A percentile compares a stretch with the other conserved stretches of the same genome.
These are phyloP conservation scores for Prunus davidiana DNA, from an alignment of 306 rosid species.

Conservation along the genomic window DNA sequence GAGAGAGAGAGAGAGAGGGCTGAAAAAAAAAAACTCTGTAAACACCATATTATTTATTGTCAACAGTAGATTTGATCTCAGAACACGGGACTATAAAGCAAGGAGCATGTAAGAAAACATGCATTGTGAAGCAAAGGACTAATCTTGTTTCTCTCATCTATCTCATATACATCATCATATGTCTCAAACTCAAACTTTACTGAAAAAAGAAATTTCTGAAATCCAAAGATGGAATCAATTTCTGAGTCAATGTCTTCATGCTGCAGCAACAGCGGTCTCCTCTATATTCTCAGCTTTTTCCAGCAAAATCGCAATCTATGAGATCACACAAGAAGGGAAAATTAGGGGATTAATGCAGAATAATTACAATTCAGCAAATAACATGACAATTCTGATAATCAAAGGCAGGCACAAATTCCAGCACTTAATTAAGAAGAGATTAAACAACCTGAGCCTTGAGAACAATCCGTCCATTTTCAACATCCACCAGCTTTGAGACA, in stretches of 20 bases:
- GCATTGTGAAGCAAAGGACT: not conserved
- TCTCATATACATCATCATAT: not conserved
- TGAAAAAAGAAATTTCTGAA: not conserved
- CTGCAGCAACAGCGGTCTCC: conserved; percentile 21
- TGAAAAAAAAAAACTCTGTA: not conserved
- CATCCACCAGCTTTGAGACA: conserved; percentile 25
- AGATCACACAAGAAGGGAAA: not conserved
- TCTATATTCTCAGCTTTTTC: conserved; percentile 33
- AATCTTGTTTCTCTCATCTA: not conserved
- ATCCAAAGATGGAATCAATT: not conserved
- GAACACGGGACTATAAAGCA: not conserved
- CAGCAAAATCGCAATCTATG: conserved; percentile 55
- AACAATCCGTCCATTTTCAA: conserved; percentile 32
- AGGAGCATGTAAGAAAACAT: not conserved
- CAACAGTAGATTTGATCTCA: not conserved
- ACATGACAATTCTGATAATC: not conserved
- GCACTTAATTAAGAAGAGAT: not conserved
- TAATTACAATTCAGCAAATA: not conserved
- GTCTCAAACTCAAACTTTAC: not conserved
- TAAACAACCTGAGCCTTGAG: conserved; percentile 61
- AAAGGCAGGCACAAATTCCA: not conserved
- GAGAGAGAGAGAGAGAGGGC: not conserved
- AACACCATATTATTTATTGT: not conserved
- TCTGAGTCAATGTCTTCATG: conserved; percentile 17
- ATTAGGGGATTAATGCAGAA: not conserved